These are phyloP conservation scores for Pisolithus marmoratus DNA, from an alignment of 768 basidiomycete genomes.

Conservation along the genomic window DNA sequence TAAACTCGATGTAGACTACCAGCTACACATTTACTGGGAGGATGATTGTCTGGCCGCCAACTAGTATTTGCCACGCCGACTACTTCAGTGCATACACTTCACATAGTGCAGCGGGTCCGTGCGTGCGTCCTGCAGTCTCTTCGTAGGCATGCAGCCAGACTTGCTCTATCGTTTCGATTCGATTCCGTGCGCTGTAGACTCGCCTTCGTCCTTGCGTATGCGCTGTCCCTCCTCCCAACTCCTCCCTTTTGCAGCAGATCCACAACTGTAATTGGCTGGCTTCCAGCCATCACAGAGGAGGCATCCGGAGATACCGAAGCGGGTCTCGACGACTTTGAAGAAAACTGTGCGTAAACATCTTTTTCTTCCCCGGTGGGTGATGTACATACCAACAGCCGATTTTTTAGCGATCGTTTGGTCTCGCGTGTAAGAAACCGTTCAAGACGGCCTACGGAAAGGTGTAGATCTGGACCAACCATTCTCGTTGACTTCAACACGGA, in stretches of 20 bases:
- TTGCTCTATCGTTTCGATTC: constrained; percentile 65
- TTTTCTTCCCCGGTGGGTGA: not conserved
- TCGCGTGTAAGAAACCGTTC: constrained; percentile 56
- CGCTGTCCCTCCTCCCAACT: constrained; percentile 56
- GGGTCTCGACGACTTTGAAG: constrained; percentile 63
- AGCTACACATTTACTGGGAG: not conserved
- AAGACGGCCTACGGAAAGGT: constrained; percentile 48
- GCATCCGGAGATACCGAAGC: constrained; percentile 35
- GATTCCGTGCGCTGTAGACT: constrained; percentile 38
- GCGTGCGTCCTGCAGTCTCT: constrained; percentile 8
- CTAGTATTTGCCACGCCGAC: not conserved
- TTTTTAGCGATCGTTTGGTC: constrained; percentile 51
- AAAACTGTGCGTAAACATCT: constrained; percentile 50
- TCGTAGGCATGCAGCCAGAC: constrained; percentile 34
- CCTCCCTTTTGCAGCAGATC: constrained; percentile 43
- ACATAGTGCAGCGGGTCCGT: not conserved
- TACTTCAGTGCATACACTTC: not conserved
- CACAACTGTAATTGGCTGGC: constrained; percentile 58
- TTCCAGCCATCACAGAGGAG: constrained; percentile 43
- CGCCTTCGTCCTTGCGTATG: constrained; percentile 48
- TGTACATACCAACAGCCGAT: not conserved
- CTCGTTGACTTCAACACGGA: too few relatives aligned
- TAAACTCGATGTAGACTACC: not conserved
- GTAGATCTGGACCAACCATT: too few relatives aligned
- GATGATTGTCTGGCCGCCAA: not conserved